These are phyloP conservation scores for Diaporthe nobilis DNA, from an alignment of 2,329 filamentous ascomycete species.

Conservation along the genomic window DNA sequence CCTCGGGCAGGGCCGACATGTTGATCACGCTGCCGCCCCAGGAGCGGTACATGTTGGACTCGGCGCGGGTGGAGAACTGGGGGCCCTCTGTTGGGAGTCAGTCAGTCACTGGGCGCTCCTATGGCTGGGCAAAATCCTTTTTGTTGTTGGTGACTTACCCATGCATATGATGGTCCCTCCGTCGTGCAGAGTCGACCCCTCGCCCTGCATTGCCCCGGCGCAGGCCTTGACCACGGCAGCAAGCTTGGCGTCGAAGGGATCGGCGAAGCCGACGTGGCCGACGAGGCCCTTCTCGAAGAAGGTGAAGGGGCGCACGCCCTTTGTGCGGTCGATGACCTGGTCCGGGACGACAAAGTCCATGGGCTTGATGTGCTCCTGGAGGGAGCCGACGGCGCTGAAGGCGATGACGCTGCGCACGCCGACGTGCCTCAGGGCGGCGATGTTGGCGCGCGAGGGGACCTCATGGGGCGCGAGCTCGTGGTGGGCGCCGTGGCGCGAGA, in stretches of 20 bases:
- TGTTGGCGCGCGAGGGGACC: slow-evolving; percentile 94
- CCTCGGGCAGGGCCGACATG: slow-evolving; percentile 96
- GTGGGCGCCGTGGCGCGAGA: slow-evolving; percentile 90
- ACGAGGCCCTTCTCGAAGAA: slow-evolving; percentile 96
- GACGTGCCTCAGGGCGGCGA: slow-evolving; percentile 92
- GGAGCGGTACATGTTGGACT: slow-evolving; percentile 93
- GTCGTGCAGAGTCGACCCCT: slow-evolving; percentile 87
- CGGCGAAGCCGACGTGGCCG: slow-evolving; percentile 94
- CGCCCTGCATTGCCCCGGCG: slow-evolving; percentile 81
- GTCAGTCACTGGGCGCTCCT: slow-evolving; percentile 22
- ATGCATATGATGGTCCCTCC: slow-evolving; percentile 92
- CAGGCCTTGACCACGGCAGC: slow-evolving; percentile 84
- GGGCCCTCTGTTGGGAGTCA: slow-evolving; percentile 80
- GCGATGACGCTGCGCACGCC: slow-evolving; percentile 93
- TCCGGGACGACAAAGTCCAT: slow-evolving; percentile 97
- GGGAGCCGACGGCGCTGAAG: slow-evolving; percentile 93
- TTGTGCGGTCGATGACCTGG: slow-evolving; percentile 97
- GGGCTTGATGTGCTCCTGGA: slow-evolving; percentile 93
- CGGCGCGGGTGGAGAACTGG: slow-evolving; percentile 95
- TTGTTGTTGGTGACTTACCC: slow-evolving; percentile 66
- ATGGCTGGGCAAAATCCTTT: neutral
- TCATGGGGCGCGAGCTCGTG: slow-evolving; percentile 95
- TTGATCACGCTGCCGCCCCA: slow-evolving; percentile 98
- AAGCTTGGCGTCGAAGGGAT: slow-evolving; percentile 89
- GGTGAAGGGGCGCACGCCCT: slow-evolving; percentile 93